Conservation (phyloP, 495 filamentous ascomycete genomes). For the Amniculicola lignicola region DNA sequence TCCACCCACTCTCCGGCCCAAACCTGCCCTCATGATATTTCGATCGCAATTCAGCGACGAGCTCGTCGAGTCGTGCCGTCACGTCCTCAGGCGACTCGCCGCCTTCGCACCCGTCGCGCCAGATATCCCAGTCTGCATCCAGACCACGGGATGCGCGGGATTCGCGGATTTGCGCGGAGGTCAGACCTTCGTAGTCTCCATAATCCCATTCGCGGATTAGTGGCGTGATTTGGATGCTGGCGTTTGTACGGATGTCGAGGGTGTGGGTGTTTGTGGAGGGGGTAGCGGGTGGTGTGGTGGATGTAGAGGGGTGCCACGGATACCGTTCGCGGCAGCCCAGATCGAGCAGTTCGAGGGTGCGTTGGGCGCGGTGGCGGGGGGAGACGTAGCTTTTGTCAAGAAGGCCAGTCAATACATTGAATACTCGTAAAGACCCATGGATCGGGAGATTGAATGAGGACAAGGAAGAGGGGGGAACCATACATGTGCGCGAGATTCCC, state of each 20-base stretch:
- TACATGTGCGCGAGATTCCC: constrained; percentile 73
- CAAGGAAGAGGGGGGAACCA: constrained; percentile 23
- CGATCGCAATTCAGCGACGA: constrained; percentile 42
- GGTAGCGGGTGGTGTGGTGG: too few species aligned
- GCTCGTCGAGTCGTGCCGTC: constrained; percentile 38
- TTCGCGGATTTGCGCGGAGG: constrained; percentile 64
- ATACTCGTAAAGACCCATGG: too few species aligned
- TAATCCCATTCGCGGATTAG: constrained; percentile 94
- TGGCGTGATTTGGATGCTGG: constrained; percentile 64
- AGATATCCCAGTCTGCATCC: constrained; percentile 42
- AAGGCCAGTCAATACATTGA: too few species aligned
- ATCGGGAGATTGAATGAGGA: too few species aligned
- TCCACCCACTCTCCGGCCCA: constrained; percentile 30
- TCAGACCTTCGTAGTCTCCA: constrained; percentile 90
- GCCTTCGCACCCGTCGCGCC: constrained; percentile 50
- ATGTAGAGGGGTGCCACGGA: constrained; percentile 50
- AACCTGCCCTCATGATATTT: constrained; percentile 40
- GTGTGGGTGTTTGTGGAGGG: too few species aligned
- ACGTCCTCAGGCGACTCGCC: constrained; percentile 54
- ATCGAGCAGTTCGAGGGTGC: constrained; percentile 78
- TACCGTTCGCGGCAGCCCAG: constrained; percentile 54
- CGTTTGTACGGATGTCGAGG: constrained; percentile 44
- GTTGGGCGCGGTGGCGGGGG: constrained; percentile 78
- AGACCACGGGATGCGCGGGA: constrained; percentile 55
- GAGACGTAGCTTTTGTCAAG: constrained; percentile 79